Base-by-base conservation (phyloP, 805 yeast species). In the Saturnispora mendoncae region DNA sequence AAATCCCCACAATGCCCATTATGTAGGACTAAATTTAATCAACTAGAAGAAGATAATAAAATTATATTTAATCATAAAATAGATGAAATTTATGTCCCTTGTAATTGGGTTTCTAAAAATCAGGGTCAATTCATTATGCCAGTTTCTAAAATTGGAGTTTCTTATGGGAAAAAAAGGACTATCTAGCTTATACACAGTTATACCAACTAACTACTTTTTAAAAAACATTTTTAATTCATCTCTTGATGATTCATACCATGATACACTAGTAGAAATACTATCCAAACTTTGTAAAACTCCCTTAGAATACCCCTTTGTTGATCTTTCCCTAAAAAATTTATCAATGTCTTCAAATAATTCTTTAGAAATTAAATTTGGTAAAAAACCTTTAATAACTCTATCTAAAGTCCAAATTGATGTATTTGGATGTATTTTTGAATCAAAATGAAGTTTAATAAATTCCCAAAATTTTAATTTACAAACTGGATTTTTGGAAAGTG, bases 1-100 rank as follows among this genome's bases (percentile, higher is more conserved):
- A 64, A 72, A 21, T 78, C 82, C 51, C 71, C 74, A 21, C 74
- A 84, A 2, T 88, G 97, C 57, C 98, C 98, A 0, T 61, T 90
- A 35, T 90, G 98, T 58, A 76, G 15, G 64, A 23, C 26, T 7
- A 10, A 23, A 23, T 23, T 23, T 6, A 23, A n/a, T n/a, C n/a
- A 69, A 15, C 65, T 26, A 19, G 17, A 27, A 26, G 27, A 15
- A 9, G 32, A 25, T 5, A 36, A 19, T 15, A 23, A 23, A 23
- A 30, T 37, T n/a, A 29, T 29, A 10, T 37, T 28, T 14, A 23
- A 37, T 19, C 19, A 37, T 13, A 20, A 12, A 10, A 15, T 37
- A 29, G 17, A 14, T 6, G 18, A 9, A 9, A 37, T 1, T 6
- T 9, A 19, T 4, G 17, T 37, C 14, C 34, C 39, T 14, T 15